Evolutionary conservation across 345 rosid genomes (phyloP).

Genomic region (Lepidium sativum): DNA sequence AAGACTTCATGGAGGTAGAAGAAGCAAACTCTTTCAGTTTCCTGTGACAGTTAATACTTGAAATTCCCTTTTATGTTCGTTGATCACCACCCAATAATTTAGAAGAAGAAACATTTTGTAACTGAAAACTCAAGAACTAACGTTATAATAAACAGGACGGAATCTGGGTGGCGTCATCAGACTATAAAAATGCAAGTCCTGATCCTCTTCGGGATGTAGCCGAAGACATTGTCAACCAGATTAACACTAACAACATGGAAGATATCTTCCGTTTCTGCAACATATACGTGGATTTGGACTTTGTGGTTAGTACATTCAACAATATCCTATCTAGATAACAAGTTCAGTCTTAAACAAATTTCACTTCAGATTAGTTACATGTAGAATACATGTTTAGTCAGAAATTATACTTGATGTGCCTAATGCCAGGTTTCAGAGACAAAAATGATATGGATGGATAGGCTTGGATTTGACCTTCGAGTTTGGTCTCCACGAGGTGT

Average conservation of each 20-base stretch:
- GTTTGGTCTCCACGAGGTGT: slow-evolving; percentile 42
- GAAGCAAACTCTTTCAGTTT: neutral
- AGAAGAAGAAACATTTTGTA: neutral
- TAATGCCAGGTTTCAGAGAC: slow-evolving; percentile 59
- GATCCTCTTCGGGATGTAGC: slow-evolving; percentile 83
- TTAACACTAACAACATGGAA: slow-evolving; percentile 60
- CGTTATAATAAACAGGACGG: slow-evolving; percentile 42
- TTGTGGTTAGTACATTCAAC: slow-evolving; percentile 49
- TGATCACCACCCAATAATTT: neutral
- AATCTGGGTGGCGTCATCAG: slow-evolving; percentile 66
- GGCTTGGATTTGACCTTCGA: slow-evolving; percentile 77
- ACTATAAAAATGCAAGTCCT: slow-evolving; percentile 58
- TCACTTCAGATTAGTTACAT: neutral
- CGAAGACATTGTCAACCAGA: slow-evolving; percentile 57
- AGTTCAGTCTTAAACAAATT: neutral
- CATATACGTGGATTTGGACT: slow-evolving; percentile 62
- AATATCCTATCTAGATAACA: neutral
- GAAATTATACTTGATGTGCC: neutral
- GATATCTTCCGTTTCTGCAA: slow-evolving; percentile 80
- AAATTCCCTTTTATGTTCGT: neutral
- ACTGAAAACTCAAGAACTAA: neutral
- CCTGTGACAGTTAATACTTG: neutral
- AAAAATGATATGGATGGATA: slow-evolving; percentile 85
- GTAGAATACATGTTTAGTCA: neutral
- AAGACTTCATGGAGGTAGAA: slow-evolving; percentile 79